Conservation (phyloP, 257 asterid species). For the Nyctanthes arbortristis region DNA sequence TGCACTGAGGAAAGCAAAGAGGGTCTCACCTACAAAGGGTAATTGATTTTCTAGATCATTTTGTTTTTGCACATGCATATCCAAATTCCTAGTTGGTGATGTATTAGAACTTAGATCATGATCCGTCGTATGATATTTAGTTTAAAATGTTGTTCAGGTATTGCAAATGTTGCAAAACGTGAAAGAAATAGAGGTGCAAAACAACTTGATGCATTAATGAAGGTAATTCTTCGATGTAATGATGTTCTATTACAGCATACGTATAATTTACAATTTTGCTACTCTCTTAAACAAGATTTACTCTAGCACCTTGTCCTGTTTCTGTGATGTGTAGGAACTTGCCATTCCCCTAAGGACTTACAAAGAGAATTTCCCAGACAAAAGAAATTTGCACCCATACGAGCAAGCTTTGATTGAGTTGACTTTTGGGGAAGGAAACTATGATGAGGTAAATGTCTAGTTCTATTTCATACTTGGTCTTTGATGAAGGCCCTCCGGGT, state of each 20-base stretch:
- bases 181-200: constrained; percentile 94
- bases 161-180: constrained; percentile 84
- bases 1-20: constrained; percentile 81
- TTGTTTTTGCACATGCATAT: constrained; percentile 2
- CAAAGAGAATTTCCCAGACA: constrained; percentile 75
- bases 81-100: no score
- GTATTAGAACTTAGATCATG: not conserved
- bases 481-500: constrained; percentile 9
- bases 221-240: constrained; percentile 47
- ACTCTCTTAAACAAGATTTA: constrained; percentile 18
- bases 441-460: constrained; percentile 65
- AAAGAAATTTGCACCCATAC: constrained; percentile 79
- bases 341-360: constrained; percentile 86
- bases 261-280: constrained; percentile 7
- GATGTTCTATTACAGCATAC: not conserved
- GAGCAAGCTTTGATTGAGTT: constrained; percentile 89
- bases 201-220: constrained; percentile 92
- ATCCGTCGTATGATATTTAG: constrained; percentile 10
- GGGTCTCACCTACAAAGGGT: constrained; percentile 88
- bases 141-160: constrained; percentile 53
- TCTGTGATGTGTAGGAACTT: constrained; percentile 62
- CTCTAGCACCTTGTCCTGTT: constrained; percentile 26
- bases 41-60: constrained; percentile 26
- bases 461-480: constrained; percentile 6
- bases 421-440: constrained; percentile 96